Conservation (phyloP, 768 basidiomycete genomes). For the Harrya chromipes region DNA sequence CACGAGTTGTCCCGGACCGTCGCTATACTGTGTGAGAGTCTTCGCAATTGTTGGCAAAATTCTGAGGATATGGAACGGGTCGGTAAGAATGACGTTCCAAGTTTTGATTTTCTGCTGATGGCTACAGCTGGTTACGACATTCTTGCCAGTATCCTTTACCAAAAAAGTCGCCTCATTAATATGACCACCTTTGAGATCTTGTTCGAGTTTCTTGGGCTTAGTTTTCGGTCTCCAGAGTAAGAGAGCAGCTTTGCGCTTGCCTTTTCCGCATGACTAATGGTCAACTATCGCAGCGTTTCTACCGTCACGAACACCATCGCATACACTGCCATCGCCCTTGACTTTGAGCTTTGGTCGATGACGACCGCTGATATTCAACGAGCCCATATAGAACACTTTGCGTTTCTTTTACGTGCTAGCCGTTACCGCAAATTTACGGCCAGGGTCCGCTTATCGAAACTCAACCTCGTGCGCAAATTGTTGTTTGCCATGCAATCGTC, state of each 20-base stretch:
- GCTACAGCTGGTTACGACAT: conserved; percentile 82
- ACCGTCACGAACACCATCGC: conserved; percentile 80
- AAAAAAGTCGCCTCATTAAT: conserved; percentile 73
- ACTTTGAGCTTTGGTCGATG: conserved; percentile 86
- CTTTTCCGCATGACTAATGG: not conserved
- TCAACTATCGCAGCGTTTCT: conserved; percentile 55
- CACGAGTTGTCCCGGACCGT: conserved; percentile 76
- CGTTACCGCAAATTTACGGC: conserved; percentile 76
- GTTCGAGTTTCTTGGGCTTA: conserved; percentile 84
- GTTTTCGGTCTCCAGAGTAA: conserved; percentile 78
- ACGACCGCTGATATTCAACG: conserved; percentile 71
- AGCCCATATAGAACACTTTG: conserved; percentile 79
- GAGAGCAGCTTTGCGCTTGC: conserved; percentile 20
- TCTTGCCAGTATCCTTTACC: conserved; percentile 66
- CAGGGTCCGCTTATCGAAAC: conserved; percentile 67
- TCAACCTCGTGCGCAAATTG: conserved; percentile 68
- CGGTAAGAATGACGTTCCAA: conserved; percentile 47
- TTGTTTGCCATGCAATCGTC: conserved; percentile 80
- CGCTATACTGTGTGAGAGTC: conserved; percentile 68
- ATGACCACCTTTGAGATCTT: conserved; percentile 77
- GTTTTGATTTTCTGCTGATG: conserved; percentile 3
- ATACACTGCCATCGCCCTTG: conserved; percentile 80
- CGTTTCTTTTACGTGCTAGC: conserved; percentile 67
- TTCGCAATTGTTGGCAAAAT: conserved; percentile 87
- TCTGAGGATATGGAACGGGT: conserved; percentile 93